These are phyloP conservation scores for Globisporangium rhizosaccharum DNA, from an alignment of 352 stramenopile genomes.

Conservation along the genomic window DNA sequence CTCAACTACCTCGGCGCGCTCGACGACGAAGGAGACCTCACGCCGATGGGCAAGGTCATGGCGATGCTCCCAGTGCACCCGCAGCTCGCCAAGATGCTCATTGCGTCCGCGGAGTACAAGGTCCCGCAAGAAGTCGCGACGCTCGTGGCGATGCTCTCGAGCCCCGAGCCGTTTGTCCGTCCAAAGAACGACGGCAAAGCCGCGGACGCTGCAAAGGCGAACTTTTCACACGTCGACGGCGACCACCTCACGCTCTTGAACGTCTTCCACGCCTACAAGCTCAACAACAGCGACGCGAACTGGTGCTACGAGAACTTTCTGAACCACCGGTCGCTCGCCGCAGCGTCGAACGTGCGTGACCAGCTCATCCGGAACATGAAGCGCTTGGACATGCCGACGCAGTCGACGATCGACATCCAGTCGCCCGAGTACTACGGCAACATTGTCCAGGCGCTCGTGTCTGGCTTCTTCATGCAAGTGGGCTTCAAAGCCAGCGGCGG, in stretches of 20 bases:
- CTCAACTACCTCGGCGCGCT: slow-evolving; percentile 98
- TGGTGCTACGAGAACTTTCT: slow-evolving; percentile 99
- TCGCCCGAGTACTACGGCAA: slow-evolving; percentile 89
- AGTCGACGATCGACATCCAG: slow-evolving; percentile 73
- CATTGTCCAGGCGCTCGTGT: slow-evolving; percentile 91
- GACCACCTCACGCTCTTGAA: slow-evolving; percentile 98
- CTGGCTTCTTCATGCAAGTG: slow-evolving; percentile 98
- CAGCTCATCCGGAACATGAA: slow-evolving; percentile 98
- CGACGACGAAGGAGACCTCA: slow-evolving; percentile 97
- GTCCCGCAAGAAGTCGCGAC: slow-evolving; percentile 96
- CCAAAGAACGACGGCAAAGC: slow-evolving; percentile 95
- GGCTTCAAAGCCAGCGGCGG: slow-evolving; percentile 85
- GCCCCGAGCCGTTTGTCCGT: slow-evolving; percentile 91
- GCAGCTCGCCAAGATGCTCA: slow-evolving; percentile 96
- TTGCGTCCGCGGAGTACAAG: slow-evolving; percentile 92
- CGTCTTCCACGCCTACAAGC: slow-evolving; percentile 97
- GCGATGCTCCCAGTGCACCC: slow-evolving; percentile 96
- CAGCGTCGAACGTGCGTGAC: slow-evolving; percentile 93
- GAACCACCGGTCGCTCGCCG: slow-evolving; percentile 92
- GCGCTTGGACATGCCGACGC: slow-evolving; percentile 75
- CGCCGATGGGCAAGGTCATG: slow-evolving; percentile 89
- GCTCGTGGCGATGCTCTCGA: slow-evolving; percentile 97
- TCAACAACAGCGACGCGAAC: slow-evolving; percentile 84
- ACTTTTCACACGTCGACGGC: slow-evolving; percentile 93
- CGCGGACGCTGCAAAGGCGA: slow-evolving; percentile 95